These are phyloP conservation scores for Aureobasidium sp. DNA, from an alignment of 2,329 filamentous ascomycete species.

Conservation along the genomic window DNA sequence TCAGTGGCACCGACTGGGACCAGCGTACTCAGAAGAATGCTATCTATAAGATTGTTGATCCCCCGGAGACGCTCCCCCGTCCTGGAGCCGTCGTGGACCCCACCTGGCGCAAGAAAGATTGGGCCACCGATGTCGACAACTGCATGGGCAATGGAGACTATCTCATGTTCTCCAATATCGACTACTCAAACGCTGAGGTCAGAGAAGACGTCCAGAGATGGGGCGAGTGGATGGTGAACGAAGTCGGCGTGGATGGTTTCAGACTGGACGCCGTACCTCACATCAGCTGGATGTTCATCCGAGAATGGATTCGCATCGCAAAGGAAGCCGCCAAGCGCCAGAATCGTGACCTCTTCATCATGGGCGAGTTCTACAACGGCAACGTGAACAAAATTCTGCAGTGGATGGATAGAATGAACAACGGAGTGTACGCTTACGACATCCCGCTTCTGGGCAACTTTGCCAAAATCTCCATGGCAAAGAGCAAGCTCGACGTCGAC, in stretches of 20 bases:
- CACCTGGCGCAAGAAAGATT: slow-evolving; percentile 47
- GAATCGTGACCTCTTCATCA: slow-evolving; percentile 52
- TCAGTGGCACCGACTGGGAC: slow-evolving; percentile 62
- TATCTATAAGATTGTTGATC: slow-evolving; percentile 57
- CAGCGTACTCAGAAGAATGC: slow-evolving; percentile 49
- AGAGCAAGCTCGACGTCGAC: slow-evolving; percentile 34
- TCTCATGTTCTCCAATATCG: slow-evolving; percentile 66
- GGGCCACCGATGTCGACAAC: slow-evolving; percentile 55
- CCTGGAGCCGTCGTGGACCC: background rate
- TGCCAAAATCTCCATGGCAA: slow-evolving; percentile 37
- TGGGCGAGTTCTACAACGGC: slow-evolving; percentile 64
- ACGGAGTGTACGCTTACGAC: slow-evolving; percentile 14
- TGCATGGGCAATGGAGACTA: slow-evolving; percentile 62
- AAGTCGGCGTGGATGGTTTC: slow-evolving; percentile 58
- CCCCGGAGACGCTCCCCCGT: slow-evolving; percentile 9
- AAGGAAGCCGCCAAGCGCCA: slow-evolving; percentile 36
- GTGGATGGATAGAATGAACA: slow-evolving; percentile 37
- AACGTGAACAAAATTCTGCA: slow-evolving; percentile 48
- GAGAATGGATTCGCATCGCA: slow-evolving; percentile 55
- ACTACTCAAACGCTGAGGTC: slow-evolving; percentile 59
- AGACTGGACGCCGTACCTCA: slow-evolving; percentile 68
- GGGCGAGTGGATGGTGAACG: slow-evolving; percentile 59
- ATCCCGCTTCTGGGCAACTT: slow-evolving; percentile 54
- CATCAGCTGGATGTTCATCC: slow-evolving; percentile 60
- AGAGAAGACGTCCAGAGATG: slow-evolving; percentile 57